These are phyloP conservation scores for Coemansia sp. DNA, from an alignment of 192 early-diverging fungal genomes.

Conservation along the genomic window DNA sequence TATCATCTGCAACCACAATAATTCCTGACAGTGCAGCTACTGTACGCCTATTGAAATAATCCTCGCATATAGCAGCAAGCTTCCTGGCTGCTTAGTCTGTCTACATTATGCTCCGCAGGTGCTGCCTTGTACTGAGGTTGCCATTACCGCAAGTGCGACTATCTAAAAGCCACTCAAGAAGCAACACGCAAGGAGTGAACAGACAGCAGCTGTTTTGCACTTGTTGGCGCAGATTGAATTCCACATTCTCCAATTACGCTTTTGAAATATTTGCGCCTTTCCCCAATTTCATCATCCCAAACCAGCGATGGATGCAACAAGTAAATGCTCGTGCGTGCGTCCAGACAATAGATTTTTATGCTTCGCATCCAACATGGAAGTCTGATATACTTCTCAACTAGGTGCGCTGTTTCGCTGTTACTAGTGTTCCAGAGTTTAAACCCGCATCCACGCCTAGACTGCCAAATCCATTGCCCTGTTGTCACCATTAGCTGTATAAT, in stretches of 20 bases:
- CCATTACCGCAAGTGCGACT: not conserved
- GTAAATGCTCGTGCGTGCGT: not conserved
- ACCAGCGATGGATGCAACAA: not conserved
- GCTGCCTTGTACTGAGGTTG: not conserved
- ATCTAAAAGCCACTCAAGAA: not conserved
- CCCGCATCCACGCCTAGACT: not conserved
- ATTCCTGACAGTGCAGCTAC: not conserved
- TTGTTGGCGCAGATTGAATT: not conserved
- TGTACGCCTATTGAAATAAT: not conserved
- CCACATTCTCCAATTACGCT: not conserved
- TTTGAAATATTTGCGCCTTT: not conserved
- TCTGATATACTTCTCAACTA: not conserved
- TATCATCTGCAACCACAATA: not conserved
- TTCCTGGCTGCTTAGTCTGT: not conserved
- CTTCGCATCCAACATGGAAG: not conserved
- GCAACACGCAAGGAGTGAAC: too few relatives aligned
- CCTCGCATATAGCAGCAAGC: not conserved
- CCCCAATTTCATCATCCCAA: not conserved
- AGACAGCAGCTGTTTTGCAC: not conserved
- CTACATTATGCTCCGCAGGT: not conserved
- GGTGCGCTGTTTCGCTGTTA: not conserved
- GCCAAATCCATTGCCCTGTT: constrained; percentile 17
- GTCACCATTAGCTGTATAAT: not conserved
- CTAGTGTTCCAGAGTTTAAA: not conserved
- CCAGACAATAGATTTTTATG: not conserved